phyloP scores from a whole-genome alignment of 2,329 filamentous ascomycete genomes.

The Mariannaea elegans region DNA sequence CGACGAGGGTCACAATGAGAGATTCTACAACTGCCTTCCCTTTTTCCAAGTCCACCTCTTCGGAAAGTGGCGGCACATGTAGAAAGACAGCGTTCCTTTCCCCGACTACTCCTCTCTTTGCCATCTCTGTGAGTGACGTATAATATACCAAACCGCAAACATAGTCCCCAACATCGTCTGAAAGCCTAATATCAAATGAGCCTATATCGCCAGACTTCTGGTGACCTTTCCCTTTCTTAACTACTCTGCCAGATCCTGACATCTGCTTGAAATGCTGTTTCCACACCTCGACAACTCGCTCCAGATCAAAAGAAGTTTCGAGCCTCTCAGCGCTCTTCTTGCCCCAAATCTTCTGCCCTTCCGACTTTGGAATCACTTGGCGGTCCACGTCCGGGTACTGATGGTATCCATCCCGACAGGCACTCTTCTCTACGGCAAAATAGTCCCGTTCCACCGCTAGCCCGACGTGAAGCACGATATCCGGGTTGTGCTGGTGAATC shows the following conservation, averaged over 20 bases:
- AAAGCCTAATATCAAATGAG: not conserved
- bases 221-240: not conserved
- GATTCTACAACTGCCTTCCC: not conserved
- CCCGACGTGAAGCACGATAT: conserved; percentile 6
- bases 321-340: conserved; percentile 10
- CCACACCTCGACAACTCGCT: not conserved
- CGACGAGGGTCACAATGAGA: not conserved
- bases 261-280: not conserved
- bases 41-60: not conserved
- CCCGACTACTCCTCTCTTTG: not conserved
- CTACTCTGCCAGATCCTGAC: not conserved
- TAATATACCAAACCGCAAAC: conserved; percentile 10
- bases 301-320: conserved; percentile 3
- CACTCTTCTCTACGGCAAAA: conserved; percentile 3
- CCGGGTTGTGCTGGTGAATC: not conserved
- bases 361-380: conserved; percentile 9
- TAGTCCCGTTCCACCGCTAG: conserved; percentile 5
- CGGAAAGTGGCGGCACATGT: not conserved
- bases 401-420: conserved; percentile 7
- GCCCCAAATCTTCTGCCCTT: conserved; percentile 8
- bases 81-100: conserved; percentile 2
- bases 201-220: not conserved
- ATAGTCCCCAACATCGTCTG: conserved; percentile 10
- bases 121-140: not conserved
- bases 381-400: conserved; percentile 11